These are phyloP conservation scores for Aspergillus novoparasiticus DNA, from an alignment of 2,329 filamentous ascomycete genomes.

Conservation along the genomic window DNA sequence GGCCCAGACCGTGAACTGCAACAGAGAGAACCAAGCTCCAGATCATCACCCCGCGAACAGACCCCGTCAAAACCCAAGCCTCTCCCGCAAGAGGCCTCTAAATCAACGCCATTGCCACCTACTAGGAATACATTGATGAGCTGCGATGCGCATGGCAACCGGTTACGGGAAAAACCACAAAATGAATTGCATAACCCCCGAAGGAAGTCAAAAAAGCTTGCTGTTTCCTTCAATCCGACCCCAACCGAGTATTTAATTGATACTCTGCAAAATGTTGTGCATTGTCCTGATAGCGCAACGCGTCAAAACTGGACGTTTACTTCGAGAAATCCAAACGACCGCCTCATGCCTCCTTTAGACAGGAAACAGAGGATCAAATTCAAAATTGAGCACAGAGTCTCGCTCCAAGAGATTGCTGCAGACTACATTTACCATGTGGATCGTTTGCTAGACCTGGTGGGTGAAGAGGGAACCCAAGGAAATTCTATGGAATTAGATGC, in stretches of 20 bases:
- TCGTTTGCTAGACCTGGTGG: conserved; percentile 25
- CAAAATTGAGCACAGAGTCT: conserved; percentile 20
- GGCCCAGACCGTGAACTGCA: not conserved
- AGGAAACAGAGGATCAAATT: conserved; percentile 11
- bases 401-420: conserved; percentile 40
- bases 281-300: conserved; percentile 13
- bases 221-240: conserved; percentile 17
- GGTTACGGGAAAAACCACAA: not conserved
- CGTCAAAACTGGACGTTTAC: conserved; percentile 12
- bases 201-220: conserved; percentile 1
- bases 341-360: conserved; percentile 15
- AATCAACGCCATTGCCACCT: not conserved
- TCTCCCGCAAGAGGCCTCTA: not conserved
- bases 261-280: conserved; percentile 28
- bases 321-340: conserved; percentile 1
- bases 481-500: conserved; percentile 23
- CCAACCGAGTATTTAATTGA: conserved; percentile 36
- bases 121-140: not conserved
- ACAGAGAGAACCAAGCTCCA: not conserved
- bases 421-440: conserved; percentile 42
- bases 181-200: conserved; percentile 8
- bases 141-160: not conserved
- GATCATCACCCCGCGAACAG: not conserved
- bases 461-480: not conserved
- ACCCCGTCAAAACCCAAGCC: not conserved